Evolutionary conservation across 2,329 filamentous ascomycete genomes (phyloP), one percentile per base, ranked within the genome.

Genomic region (Beauveria varroae): DNA sequence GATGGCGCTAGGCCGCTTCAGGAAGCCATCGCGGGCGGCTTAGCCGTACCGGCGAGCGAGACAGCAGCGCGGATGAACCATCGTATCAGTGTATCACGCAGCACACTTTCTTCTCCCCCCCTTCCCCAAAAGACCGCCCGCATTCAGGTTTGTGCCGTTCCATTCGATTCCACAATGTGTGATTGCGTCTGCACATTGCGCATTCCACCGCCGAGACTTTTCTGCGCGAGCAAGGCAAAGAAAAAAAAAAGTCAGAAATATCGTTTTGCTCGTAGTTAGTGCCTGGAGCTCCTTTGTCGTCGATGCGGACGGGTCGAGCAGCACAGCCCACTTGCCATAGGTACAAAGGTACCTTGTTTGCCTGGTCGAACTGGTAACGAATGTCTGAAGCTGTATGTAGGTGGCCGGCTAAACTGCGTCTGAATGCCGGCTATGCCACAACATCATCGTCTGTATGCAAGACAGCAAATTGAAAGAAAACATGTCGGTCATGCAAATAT

Each of bases 391-490:
- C 9, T 30, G 28, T 30, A 14, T 14, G 22, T 9, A 54, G 18
- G 58, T 60, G 58, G 43, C 53, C 53, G 60, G 60, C 37, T 62
- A 62, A 62, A 52, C 53, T 5, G 24, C 53, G 60, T 37, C 40
- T 57, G 24, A 62, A 57, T 47, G 50, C 66, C 70, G 70, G 71
- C 64, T 71, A 72, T 71, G 67, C 50, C 64, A 28, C 40, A 47
- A 30, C 62, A 70, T 69, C 67, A 20, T 18, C 47, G 12, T 5
- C 16, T 24, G 22, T 44, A 24, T 6, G 28, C 22, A 41, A 20
- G 14, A 18, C 37, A 60, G 12, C 40, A 28, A 9, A 12, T 20
- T 26, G 5, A 9, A 5, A 22, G 18, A 24, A 26, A 16, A 34
- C 22, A 26, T 16, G 5, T n/a, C 10, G 12, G 6, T 12, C 18